A percentile compares a stretch with the other conserved stretches of the same genome.
Conservation (phyloP, 805 yeast species). For the Nematodospora valgi region DNA sequence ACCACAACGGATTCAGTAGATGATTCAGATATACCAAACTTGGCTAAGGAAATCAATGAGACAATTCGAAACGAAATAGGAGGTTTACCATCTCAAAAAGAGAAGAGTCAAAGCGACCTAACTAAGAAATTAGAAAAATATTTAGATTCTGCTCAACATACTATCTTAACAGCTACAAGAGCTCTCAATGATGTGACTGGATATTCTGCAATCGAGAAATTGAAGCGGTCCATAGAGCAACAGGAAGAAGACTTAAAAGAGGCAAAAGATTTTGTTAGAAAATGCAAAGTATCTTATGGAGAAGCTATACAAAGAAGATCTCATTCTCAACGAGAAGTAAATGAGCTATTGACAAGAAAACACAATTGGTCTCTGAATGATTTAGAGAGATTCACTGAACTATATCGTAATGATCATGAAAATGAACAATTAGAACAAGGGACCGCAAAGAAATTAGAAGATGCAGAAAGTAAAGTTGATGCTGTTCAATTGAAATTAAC, state of each 20-base stretch:
- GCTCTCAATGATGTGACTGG: constrained; percentile 91
- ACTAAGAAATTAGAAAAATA: constrained; percentile 43
- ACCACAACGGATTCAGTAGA: constrained; percentile 6
- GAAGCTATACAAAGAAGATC: constrained; percentile 64
- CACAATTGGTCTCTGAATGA: constrained; percentile 77
- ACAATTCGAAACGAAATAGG: constrained; percentile 16
- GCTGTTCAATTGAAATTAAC: constrained; percentile 65
- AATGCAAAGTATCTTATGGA: constrained; percentile 49
- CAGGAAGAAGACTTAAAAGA: constrained; percentile 50
- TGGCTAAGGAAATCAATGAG: constrained; percentile 10
- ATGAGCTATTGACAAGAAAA: constrained; percentile 82
- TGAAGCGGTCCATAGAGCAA: constrained; percentile 58
- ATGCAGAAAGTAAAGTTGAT: constrained; percentile 62
- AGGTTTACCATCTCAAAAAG: constrained; percentile 46
- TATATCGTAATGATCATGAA: constrained; percentile 78
- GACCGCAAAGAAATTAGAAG: constrained; percentile 46
- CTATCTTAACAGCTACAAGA: constrained; percentile 57
- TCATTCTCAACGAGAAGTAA: constrained; percentile 76
- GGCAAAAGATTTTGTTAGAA: constrained; percentile 46
- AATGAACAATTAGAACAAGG: constrained; percentile 59
- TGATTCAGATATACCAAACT: constrained; percentile 5
- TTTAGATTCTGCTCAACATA: constrained; percentile 53
- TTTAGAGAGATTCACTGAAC: constrained; percentile 75
- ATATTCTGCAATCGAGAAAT: constrained; percentile 70
- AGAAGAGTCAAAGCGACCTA: constrained; percentile 33